Evolutionary conservation across 1,284 basidiomycete genomes (phyloP).

Genomic region (Cutaneotrichosporon sp.): DNA sequence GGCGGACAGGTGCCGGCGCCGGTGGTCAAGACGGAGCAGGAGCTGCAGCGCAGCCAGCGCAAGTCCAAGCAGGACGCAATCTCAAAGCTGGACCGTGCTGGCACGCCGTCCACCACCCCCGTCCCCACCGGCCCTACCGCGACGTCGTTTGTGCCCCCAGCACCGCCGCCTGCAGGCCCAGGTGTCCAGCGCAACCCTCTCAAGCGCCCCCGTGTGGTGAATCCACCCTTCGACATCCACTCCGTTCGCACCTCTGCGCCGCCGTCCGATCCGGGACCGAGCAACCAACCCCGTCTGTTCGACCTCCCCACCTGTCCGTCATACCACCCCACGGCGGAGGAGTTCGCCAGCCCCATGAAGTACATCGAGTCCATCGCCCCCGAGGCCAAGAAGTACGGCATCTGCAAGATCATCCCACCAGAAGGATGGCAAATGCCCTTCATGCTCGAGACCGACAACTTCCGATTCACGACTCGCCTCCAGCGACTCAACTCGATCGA

Average conservation of each 20-base stretch:
- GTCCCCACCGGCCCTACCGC: slow-evolving; percentile 28
- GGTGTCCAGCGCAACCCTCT: slow-evolving; percentile 37
- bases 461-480: slow-evolving; percentile 84
- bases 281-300: slow-evolving; percentile 64
- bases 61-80: slow-evolving; percentile 47
- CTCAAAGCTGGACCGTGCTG: slow-evolving; percentile 42
- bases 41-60: slow-evolving; percentile 40
- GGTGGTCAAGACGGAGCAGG: slow-evolving; percentile 23
- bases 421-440: slow-evolving; percentile 95
- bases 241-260: slow-evolving; percentile 40
- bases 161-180: slow-evolving; percentile 21
- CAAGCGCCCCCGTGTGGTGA: slow-evolving; percentile 31
- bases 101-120: slow-evolving; percentile 25
- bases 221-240: slow-evolving; percentile 41
- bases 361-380: slow-evolving; percentile 86
- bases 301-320: slow-evolving; percentile 86
- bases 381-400: slow-evolving; percentile 75
- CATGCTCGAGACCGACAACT: slow-evolving; percentile 81
- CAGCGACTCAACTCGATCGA: slow-evolving; percentile 96
- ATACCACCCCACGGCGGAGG: slow-evolving; percentile 82
- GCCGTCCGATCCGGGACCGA: slow-evolving; percentile 31
- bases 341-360: slow-evolving; percentile 93
- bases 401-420: slow-evolving; percentile 96
- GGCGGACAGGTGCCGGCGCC: slow-evolving; percentile 22
- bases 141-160: slow-evolving; percentile 44